Evolutionary conservation across 139 green algal genomes (phyloP).

Genomic region (Chlorella sorokiniana): DNA sequence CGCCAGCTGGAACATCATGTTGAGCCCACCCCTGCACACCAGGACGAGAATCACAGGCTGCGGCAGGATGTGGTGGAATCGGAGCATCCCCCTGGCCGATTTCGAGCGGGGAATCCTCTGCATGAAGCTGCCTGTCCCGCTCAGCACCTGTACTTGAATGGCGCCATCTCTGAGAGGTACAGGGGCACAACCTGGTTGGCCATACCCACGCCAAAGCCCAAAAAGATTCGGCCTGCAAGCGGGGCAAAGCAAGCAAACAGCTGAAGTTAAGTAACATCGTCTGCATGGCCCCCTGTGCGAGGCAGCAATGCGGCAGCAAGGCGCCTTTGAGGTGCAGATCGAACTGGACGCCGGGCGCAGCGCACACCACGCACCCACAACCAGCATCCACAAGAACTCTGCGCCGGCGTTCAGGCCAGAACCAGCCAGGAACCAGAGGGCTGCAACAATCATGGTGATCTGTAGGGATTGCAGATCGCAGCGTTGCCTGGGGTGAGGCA

Average conservation of each 20-base stretch:
- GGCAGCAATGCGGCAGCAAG: not conserved
- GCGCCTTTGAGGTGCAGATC: not conserved
- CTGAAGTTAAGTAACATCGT: too few species aligned
- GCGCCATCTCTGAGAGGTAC: conserved; percentile 48
- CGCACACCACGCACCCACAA: conserved; percentile 21
- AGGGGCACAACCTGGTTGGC: conserved; percentile 51
- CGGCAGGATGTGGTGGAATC: not conserved
- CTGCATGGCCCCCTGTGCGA: too few species aligned
- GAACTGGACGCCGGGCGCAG: not conserved
- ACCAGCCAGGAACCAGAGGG: conserved; percentile 61
- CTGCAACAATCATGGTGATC: conserved; percentile 59
- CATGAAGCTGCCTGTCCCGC: too few species aligned
- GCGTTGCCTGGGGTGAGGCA: not conserved
- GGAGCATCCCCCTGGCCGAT: not conserved
- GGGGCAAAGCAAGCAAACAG: not conserved
- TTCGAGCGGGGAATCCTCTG: too few species aligned
- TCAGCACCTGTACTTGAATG: conserved; percentile 18
- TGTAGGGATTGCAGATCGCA: not conserved
- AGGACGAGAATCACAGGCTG: not conserved
- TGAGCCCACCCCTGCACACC: conserved; percentile 33
- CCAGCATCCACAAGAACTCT: conserved; percentile 66
- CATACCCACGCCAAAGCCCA: conserved; percentile 80
- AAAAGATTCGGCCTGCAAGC: conserved; percentile 59
- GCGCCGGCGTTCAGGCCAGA: conserved; percentile 57
- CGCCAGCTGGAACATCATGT: conserved; percentile 48